Conservation (phyloP, 2,329 filamentous ascomycete species). For the Diaporthe vaccinii region DNA sequence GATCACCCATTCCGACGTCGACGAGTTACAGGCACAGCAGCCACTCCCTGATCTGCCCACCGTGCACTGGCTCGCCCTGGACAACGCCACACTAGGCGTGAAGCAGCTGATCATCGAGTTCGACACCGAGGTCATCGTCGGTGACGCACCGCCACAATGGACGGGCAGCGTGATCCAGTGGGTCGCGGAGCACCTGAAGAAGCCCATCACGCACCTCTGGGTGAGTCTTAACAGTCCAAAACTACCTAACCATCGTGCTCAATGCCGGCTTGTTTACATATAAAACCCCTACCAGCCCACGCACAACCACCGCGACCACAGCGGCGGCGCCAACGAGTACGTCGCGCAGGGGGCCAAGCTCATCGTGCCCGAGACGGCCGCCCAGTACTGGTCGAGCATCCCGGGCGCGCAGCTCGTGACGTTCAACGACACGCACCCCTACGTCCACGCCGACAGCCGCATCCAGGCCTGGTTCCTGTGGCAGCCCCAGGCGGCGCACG, state of each 20-base stretch:
- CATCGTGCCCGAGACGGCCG: neutral
- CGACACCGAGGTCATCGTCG: neutral
- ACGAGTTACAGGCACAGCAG: neutral
- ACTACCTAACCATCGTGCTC: neutral
- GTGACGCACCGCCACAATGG: neutral
- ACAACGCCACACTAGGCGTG: neutral
- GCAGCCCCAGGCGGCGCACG: neutral
- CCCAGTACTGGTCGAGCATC: neutral
- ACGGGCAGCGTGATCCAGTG: neutral
- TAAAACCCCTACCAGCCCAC: neutral
- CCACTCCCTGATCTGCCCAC: neutral
- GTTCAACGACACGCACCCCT: neutral
- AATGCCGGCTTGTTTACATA: neutral
- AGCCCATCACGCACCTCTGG: neutral
- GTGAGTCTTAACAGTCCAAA: neutral
- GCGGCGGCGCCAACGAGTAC: neutral
- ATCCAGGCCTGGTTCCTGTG: neutral
- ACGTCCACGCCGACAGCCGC: neutral
- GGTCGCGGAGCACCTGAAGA: neutral
- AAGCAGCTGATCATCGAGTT: neutral
- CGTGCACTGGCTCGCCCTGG: neutral
- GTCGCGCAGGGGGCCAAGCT: neutral
- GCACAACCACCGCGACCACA: neutral
- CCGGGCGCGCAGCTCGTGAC: neutral
- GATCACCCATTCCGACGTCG: neutral